A percentile compares a stretch with the other conserved stretches of the same genome.
These are phyloP conservation scores for Fusarium tanahbumbuense DNA, from an alignment of 2,329 filamentous ascomycete species.

Conservation along the genomic window DNA sequence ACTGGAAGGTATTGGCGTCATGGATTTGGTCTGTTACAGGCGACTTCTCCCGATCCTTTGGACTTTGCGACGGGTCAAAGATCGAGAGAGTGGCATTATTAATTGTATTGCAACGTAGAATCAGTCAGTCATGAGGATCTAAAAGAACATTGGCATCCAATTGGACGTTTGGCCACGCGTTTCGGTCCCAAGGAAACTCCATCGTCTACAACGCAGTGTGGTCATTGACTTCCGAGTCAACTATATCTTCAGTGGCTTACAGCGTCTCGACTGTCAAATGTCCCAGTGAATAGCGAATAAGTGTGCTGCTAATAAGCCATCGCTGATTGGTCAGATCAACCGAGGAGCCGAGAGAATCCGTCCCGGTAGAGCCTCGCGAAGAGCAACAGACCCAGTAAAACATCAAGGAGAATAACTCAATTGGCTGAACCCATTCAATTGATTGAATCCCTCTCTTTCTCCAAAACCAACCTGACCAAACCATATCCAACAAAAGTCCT, in stretches of 20 bases:
- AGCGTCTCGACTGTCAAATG: conserved; percentile 11
- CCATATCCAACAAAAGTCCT: conserved; percentile 43
- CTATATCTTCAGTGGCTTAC: conserved; percentile 35
- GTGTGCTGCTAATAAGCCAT: conserved; percentile 45
- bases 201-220: neutral
- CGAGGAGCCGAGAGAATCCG: conserved; percentile 51
- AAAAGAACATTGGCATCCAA: conserved; percentile 9
- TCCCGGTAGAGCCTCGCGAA: conserved; percentile 45
- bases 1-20: conserved; percentile 33
- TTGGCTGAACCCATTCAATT: conserved; percentile 36
- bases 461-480: conserved; percentile 18
- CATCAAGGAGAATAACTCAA: conserved; percentile 41
- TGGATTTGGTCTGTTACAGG: conserved; percentile 28
- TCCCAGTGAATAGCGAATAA: conserved; percentile 22
- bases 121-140: neutral
- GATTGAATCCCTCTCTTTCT: conserved; percentile 21
- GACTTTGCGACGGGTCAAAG: conserved; percentile 1
- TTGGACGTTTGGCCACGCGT: conserved; percentile 8
- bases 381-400: conserved; percentile 41
- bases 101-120: neutral
- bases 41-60: conserved; percentile 36
- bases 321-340: conserved; percentile 52
- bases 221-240: conserved; percentile 25
- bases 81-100: conserved; percentile 2
- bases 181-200: conserved; percentile 14